These are phyloP conservation scores for Cicer judaicum DNA, from an alignment of 306 rosid species.

Conservation along the genomic window DNA sequence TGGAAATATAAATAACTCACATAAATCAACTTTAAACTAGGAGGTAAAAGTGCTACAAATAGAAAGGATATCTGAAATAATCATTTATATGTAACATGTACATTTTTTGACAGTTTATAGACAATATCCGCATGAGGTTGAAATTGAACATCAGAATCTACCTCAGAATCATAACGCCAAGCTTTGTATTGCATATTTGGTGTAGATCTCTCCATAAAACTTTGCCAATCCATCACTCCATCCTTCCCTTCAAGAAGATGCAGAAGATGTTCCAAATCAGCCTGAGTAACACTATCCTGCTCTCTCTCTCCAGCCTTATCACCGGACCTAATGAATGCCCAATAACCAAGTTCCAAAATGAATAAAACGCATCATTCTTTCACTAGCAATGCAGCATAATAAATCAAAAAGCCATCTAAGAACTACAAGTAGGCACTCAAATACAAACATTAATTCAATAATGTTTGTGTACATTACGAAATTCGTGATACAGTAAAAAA, in stretches of 20 bases:
- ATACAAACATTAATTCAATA: neutral
- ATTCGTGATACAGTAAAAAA: conserved; percentile 14
- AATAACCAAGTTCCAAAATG: conserved; percentile 41
- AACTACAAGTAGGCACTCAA: conserved; percentile 20
- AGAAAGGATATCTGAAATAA: conserved; percentile 37
- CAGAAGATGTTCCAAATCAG: conserved; percentile 80
- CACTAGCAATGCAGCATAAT: conserved; percentile 19
- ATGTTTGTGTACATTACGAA: conserved; percentile 5
- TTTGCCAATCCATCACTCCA: conserved; percentile 88
- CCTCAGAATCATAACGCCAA: conserved; percentile 99
- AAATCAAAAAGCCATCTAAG: conserved; percentile 5
- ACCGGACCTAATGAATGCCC: conserved; percentile 48
- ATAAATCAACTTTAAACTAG: conserved; percentile 30
- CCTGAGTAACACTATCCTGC: conserved; percentile 65
- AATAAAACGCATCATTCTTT: conserved; percentile 34
- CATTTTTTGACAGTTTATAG: conserved; percentile 32
- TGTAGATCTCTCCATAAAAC: conserved; percentile 83
- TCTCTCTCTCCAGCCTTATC: conserved; percentile 54
- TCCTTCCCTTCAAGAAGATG: conserved; percentile 76
- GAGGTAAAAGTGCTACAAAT: conserved; percentile 21
- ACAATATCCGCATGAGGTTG: conserved; percentile 25
- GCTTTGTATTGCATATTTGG: conserved; percentile 82
- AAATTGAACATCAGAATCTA: conserved; percentile 47
- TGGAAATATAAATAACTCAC: conserved; percentile 31
- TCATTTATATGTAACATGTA: neutral